Conservation (phyloP, 1,284 basidiomycete genomes). For the Ganoderma meredithae region DNA sequence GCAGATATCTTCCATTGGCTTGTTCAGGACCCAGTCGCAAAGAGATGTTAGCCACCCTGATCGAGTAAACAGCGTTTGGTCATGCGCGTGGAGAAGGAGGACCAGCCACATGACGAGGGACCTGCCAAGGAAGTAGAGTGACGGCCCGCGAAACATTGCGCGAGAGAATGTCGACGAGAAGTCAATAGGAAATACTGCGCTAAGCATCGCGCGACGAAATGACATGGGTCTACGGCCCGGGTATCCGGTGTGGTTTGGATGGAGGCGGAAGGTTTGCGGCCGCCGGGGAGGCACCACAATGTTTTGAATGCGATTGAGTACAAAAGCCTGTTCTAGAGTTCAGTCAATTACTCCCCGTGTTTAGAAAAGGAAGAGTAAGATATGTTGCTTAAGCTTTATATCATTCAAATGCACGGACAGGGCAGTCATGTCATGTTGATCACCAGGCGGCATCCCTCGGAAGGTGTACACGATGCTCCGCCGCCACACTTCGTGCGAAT, state of each 20-base stretch:
- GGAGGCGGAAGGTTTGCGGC: conserved; percentile 40
- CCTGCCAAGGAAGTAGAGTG: conserved; percentile 64
- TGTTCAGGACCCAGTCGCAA: conserved; percentile 53
- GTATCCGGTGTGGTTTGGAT: conserved; percentile 28
- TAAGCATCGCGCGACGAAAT: conserved; percentile 39
- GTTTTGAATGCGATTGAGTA: conserved; percentile 78
- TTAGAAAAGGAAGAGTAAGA: background rate
- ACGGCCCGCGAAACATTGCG: conserved; percentile 63
- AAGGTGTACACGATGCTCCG: no score
- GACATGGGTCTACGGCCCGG: conserved; percentile 22
- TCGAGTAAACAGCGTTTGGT: conserved; percentile 48
- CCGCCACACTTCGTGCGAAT: no score
- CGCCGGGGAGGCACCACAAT: conserved; percentile 74
- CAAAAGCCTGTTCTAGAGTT: conserved; percentile 55
- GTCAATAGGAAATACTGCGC: conserved; percentile 65
- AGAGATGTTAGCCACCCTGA: conserved; percentile 44
- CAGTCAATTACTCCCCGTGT: conserved; percentile 24
- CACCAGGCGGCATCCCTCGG: no score
- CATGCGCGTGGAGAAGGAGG: conserved; percentile 60
- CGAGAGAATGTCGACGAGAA: conserved; percentile 66
- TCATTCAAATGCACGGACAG: no score
- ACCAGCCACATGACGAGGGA: conserved; percentile 63
- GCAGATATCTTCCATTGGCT: conserved; percentile 68
- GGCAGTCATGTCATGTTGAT: no score
- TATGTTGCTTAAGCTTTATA: background rate